Base-by-base conservation (phyloP, 2,329 filamentous ascomycete genomes). In the Colletotrichum eremochloae region DNA sequence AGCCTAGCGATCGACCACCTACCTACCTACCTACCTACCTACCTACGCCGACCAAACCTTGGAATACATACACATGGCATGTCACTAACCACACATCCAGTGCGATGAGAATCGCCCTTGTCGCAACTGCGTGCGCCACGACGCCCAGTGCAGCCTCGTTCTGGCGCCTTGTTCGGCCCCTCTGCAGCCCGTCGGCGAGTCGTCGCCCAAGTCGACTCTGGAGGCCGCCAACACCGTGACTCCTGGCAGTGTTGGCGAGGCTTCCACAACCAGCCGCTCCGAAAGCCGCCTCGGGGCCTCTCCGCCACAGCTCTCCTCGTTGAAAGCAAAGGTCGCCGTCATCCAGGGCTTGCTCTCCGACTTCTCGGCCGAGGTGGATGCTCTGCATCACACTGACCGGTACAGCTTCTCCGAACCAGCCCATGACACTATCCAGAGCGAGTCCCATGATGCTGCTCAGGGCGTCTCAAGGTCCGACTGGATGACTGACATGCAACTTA, bases 91-190 rank as follows among this genome's bases (percentile, higher is more conserved):
- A n/a, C 15, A 18, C 24, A n/a, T 33, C 15, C 33, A 72, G 70
- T 72, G 70, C 46, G 70, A 72, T 38, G 70, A 72, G 57, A 55
- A 15, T 33, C 70, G 70, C 8, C 70, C 70, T 29, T 72, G 70
- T 61, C 60, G 70, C 52, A 69, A 72, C n/a, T 72, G 70, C n/a
- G 55, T 64, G 15, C 66, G 70, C 14, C 70, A 72, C 55, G 60
- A 69, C n/a, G 66, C 69, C 55, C 68, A 69, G 55, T 72, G 70
- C 60, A 72, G 70, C 20, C 66, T 72, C 15, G 60, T 72, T 12
- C 38, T 69, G 33, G 61, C 66, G 15, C 60, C 69, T 1, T 64
- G 64, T 40, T 40, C 66, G 7, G 53, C 69, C 36, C 69, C 60
- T 2, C 60, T 64, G n/a, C 69, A 46, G 18, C n/a, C 66, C 1